Base-by-base conservation (phyloP, 2,329 filamentous ascomycete species). In the Penicillium digitatum region DNA sequence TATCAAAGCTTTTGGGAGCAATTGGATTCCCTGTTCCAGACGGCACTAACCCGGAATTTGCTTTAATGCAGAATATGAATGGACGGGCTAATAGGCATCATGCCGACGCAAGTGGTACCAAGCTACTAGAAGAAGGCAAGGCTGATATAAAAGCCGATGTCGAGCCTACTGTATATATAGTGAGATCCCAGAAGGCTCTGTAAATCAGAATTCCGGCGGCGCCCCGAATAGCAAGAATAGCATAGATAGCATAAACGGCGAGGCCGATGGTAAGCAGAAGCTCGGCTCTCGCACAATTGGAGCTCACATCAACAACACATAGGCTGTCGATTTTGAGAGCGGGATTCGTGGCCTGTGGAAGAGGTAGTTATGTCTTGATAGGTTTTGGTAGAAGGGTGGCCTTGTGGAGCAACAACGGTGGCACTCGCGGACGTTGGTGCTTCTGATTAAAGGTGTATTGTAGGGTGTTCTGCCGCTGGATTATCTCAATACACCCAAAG, bases 341-440 rank as follows among this genome's bases (percentile, higher is more conserved):
- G 29, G 24, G 43, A 24, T 46, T 8, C 14, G 20, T 46, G 43
- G 14, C 43, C 5, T 34, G 29, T 46, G 42, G 42, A 44, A 44
- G 42, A 31, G 42, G 11, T 18, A 44, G 26, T 44, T 27, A 26
- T 12, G 42, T 16, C 26, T 31, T 44, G n/a, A 31, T 20, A 10
- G 16, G n/a, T 44, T 44, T 18, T 80, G 74, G 71, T 76, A 78
- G 47, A 73, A 73, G 63, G 78, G 78, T 12, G 78, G 77, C 0
- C 76, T 77, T 55, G 68, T 75, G 7, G 69, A 72, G 6, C 64
- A 75, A 39, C 70, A 71, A 5, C 67, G 78, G 27, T 69, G 74
- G 59, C 74, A 72, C 52, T 76, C 75, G 20, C 66, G 73, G 26
- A 72, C 76, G 14, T 46, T 80, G 46, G 78, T 78, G 11, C 55